Conservation (phyloP, 2,329 filamentous ascomycete species). For the Chaetomiaceae sp. region DNA sequence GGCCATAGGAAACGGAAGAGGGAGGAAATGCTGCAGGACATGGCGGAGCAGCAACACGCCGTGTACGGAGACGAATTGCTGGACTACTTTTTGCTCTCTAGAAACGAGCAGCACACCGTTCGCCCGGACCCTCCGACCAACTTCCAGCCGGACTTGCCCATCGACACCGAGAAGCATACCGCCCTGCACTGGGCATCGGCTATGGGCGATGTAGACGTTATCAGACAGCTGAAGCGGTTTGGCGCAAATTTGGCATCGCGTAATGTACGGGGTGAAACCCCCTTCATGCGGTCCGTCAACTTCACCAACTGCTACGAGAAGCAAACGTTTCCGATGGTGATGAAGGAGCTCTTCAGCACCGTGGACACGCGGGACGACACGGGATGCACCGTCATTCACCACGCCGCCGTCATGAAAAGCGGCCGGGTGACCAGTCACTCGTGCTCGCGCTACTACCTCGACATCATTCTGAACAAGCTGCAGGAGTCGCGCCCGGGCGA, state of each 20-base stretch:
- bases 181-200: conserved; percentile 95
- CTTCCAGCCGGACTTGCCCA: conserved; percentile 85
- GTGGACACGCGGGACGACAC: conserved; percentile 73
- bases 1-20: conserved; percentile 71
- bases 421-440: conserved; percentile 76
- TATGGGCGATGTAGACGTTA: conserved; percentile 92
- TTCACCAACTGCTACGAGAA: conserved; percentile 98
- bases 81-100: conserved; percentile 89
- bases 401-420: conserved; percentile 82
- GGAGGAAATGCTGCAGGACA: conserved; percentile 54
- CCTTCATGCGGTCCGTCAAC: conserved; percentile 86
- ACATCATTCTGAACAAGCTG: conserved; percentile 82
- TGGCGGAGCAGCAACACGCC: conserved; percentile 76
- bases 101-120: conserved; percentile 66
- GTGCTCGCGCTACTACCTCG: conserved; percentile 87
- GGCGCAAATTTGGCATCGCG: conserved; percentile 67
- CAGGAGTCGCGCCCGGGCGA: conserved; percentile 69
- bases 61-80: conserved; percentile 89
- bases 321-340: conserved; percentile 77
- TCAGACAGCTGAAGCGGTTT: conserved; percentile 77
- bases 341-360: conserved; percentile 77
- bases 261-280: conserved; percentile 74
- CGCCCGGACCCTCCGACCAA: conserved; percentile 74
- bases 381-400: conserved; percentile 86
- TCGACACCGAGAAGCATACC: conserved; percentile 87